Evolutionary conservation across 2,329 filamentous ascomycete genomes (phyloP), one percentile per base, ranked within the genome.

Genomic region (Fusarium hostae): DNA sequence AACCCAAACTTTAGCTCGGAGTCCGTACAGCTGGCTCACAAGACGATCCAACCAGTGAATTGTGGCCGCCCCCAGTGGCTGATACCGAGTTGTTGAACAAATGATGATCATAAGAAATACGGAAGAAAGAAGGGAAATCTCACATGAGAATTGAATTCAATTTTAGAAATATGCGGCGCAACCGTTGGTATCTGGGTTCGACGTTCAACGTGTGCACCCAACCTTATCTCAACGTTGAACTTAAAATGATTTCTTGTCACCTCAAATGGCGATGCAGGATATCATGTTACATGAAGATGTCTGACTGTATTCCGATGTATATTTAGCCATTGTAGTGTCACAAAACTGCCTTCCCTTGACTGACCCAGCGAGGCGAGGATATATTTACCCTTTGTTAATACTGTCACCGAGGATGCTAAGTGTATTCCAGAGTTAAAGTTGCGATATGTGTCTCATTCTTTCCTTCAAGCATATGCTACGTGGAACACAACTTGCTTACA

Each of bases 161-260:
- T 61, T 61, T n/a, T 22, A 35, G 37, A 54, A 52, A 9, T 9
- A 61, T 34, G 40, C 35, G n/a, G 47, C 34, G 24, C 30, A 41
- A 22, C 45, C 45, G 54, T 52, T 66, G 15, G 47, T 51, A 47
- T 60, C 39, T 60, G 24, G 24, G 44, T 47, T 52, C 39, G 15
- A 20, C 32, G 45, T 61, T 52, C 18, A 54, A 66, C 54, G 24
- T 66, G 45, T 61, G 35, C 30, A 41, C 10, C 40, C 30, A 51
- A 61, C 54, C 54, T 66, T 61, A 54, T 52, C 44, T 66, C 4
- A 41, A 44, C 39, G 35, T 63, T 64, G 24, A 64, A 57, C 48
- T 24, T 48, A 24, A 16, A 26, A 35, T 48, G 18, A 9, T 30
- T 51, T 57, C 24, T 11, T 16, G 24, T 43, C 30, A 37, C 59